A percentile compares a stretch with the other conserved stretches of the same genome.
Evolutionary conservation across 805 yeast species (phyloP).

Genomic region (Hanseniaspora singularis): DNA sequence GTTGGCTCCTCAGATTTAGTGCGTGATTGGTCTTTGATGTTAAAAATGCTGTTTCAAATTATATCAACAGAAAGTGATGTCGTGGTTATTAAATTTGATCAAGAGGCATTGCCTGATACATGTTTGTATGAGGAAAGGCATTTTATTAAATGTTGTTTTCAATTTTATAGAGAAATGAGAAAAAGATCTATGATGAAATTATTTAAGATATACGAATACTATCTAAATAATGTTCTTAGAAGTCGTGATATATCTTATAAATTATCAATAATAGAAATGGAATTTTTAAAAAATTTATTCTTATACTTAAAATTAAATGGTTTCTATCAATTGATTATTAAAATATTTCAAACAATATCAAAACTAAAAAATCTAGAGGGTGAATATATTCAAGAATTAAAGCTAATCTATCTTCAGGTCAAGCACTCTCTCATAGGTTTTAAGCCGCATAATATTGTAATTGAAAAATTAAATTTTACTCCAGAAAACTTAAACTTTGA

Average conservation of each 20-base stretch:
- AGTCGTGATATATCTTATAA: background rate
- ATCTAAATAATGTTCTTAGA: conserved; percentile 24
- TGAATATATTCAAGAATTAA: background rate
- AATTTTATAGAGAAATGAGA: conserved; percentile 28
- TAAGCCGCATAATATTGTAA: background rate
- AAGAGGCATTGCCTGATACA: conserved; percentile 16
- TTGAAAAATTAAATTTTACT: background rate
- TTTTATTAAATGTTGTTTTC: conserved; percentile 28
- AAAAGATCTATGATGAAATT: conserved; percentile 27
- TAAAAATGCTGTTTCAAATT: conserved; percentile 20
- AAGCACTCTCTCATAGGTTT: background rate
- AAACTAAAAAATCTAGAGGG: background rate
- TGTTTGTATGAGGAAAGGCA: conserved; percentile 24
- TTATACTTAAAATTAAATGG: conserved; percentile 23
- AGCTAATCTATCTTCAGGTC: background rate
- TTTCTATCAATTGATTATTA: conserved; percentile 20
- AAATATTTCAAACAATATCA: conserved; percentile 5
- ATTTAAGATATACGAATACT: conserved; percentile 25
- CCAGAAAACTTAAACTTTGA: conserved; percentile 1
- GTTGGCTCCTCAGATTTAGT: background rate
- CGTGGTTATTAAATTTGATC: conserved; percentile 14
- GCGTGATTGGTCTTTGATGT: conserved; percentile 21
- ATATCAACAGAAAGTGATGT: conserved; percentile 10
- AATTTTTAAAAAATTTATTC: conserved; percentile 21
- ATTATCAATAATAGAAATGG: conserved; percentile 19